Base-by-base conservation (phyloP, 2,329 filamentous ascomycete genomes). In the Alternaria hordeiaustralica region DNA sequence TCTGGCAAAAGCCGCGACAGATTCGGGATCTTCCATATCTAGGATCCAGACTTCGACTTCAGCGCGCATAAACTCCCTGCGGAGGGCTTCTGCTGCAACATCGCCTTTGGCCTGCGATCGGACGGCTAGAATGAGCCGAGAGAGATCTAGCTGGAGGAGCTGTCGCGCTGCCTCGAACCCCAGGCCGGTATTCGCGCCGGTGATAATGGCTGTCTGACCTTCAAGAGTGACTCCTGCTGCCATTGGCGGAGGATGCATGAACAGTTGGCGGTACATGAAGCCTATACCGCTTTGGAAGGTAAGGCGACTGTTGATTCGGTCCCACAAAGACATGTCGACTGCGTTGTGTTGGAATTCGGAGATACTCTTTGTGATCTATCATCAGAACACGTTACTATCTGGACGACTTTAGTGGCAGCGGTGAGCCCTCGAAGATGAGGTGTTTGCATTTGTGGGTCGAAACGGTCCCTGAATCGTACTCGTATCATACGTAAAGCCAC, bases 191-290 rank as follows among this genome's bases (percentile, higher is more conserved):
- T 78, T 79, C n/a, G 68, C 58, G 8, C 77, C 77, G 3, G 76
- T 85, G 3, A 84, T 77, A 20, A 85, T 77, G 51, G 81, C 72
- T 0, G 81, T 80, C 55, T 82, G 72, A 26, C 75, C 80, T 5
- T 36, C 20, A 15, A 58, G 60, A n/a, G 41, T 41, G 28, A 44
- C 28, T 5, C 36, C n/a, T 12, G 28, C 18, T 46, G 55, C 36
- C 12, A 62, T 47, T 54, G 60, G 46, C 25, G 54, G 54, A 30
- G 54, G 33, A 20, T 58, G 51, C 45, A 61, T 51, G 30, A 57
- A 49, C 9, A 61, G 13, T 47, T 61, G 58, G 45, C 53, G 50
- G 45, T 61, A 61, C n/a, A 57, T n/a, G 23, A 61, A 61, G 23
- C 58, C 58, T 28, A 59, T 28, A 13, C 56, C 56, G 18, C 56